phyloP scores from a whole-genome alignment of 768 basidiomycete species.

The Chiua virens region DNA sequence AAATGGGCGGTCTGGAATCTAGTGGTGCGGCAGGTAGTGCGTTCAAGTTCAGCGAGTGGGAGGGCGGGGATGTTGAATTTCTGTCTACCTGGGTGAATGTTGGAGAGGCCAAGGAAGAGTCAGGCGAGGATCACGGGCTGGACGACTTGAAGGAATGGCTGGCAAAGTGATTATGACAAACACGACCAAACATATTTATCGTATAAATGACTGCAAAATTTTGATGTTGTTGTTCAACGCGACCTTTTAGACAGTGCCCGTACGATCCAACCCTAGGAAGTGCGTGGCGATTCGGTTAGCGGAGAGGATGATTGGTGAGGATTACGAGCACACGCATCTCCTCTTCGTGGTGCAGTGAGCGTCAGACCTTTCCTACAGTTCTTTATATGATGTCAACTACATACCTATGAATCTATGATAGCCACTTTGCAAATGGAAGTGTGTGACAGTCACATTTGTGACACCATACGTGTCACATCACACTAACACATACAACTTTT shows the following conservation, averaged over 20 bases:
- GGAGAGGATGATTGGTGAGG: conserved; percentile 57
- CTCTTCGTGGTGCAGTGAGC: conserved; percentile 51
- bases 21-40: conserved; percentile 47
- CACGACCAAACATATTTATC: conserved; percentile 25
- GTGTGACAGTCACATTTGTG: conserved; percentile 8
- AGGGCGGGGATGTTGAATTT: conserved; percentile 77
- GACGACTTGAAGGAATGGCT: conserved; percentile 49
- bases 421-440: not conserved
- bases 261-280: conserved; percentile 42
- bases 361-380: conserved; percentile 67
- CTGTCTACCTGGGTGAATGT: conserved; percentile 54
- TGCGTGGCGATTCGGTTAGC: conserved; percentile 70
- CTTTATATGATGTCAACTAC: too few species aligned
- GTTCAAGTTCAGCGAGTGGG: conserved; percentile 82
- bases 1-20: conserved; percentile 77
- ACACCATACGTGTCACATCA: conserved; percentile 22
- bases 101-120: conserved; percentile 31
- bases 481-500: conserved; percentile 11
- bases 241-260: conserved; percentile 76
- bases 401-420: too few species aligned
- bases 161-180: conserved; percentile 40
- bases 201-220: conserved; percentile 12
- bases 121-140: conserved; percentile 36
- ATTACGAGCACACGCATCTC: conserved; percentile 59
- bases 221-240: conserved; percentile 36